A percentile compares a stretch with the other conserved stretches of the same genome.
Evolutionary conservation across 2,329 filamentous ascomycete genomes (phyloP).

Genomic region (Colletotrichum sp.): DNA sequence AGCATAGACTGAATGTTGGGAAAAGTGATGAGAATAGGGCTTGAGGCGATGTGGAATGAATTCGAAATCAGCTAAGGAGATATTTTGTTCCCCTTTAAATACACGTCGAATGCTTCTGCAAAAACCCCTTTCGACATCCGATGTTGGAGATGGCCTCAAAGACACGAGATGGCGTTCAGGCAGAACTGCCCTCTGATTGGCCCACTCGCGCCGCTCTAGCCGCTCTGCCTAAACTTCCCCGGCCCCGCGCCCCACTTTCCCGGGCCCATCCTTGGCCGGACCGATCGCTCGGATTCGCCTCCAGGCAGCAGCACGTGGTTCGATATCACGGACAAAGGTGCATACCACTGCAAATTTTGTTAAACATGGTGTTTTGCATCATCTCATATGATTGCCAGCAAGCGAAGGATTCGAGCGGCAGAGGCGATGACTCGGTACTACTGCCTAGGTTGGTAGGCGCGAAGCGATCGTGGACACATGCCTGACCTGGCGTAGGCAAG

Average conservation of each 20-base stretch:
- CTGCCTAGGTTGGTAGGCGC: background rate
- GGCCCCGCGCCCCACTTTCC: background rate
- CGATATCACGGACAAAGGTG: background rate
- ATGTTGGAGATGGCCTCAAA: background rate
- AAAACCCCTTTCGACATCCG: background rate
- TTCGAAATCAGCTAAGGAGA: background rate
- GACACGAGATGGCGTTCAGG: background rate
- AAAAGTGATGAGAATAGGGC: background rate
- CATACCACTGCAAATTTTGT: accelerated
- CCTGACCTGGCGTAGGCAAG: background rate
- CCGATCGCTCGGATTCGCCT: background rate
- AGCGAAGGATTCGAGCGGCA: background rate
- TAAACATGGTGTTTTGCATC: accelerated
- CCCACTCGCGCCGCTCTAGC: background rate
- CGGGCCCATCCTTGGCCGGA: background rate
- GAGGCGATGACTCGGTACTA: background rate
- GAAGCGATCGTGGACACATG: background rate
- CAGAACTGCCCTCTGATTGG: background rate
- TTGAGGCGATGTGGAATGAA: background rate
- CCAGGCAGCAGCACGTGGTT: background rate
- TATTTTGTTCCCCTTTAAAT: background rate
- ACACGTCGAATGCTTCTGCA: background rate
- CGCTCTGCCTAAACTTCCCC: background rate
- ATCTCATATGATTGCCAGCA: background rate
- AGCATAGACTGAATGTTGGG: accelerated